Conservation (phyloP, 306 rosid genomes). For the Pyrus bretschneideri region DNA sequence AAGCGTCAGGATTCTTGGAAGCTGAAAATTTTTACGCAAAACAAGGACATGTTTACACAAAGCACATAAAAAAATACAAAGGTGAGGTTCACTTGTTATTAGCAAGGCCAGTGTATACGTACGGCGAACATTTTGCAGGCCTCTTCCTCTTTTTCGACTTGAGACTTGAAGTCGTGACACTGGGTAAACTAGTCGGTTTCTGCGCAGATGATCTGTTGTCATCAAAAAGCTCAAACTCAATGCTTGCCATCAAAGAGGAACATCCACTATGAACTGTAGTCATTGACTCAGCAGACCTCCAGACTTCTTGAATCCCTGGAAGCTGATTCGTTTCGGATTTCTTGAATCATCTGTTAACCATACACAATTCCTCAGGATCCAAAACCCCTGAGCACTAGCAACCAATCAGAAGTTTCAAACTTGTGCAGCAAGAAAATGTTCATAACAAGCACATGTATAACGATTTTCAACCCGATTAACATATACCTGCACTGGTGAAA, state of each 20-base stretch:
- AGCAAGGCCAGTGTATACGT: not conserved
- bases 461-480: not conserved
- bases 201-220: constrained; percentile 20
- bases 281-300: constrained; percentile 37
- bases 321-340: constrained; percentile 22
- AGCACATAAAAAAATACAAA: not conserved
- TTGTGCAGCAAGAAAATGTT: not conserved
- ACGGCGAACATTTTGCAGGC: constrained; percentile 15
- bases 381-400: constrained; percentile 37
- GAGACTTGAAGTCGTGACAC: constrained; percentile 6
- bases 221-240: constrained; percentile 49
- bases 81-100: not conserved
- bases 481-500: constrained; percentile 50
- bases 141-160: constrained; percentile 17
- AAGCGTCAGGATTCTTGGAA: constrained; percentile 11
- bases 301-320: constrained; percentile 24
- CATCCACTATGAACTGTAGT: constrained; percentile 21
- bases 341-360: constrained; percentile 41
- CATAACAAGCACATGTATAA: not conserved
- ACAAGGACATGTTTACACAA: not conserved
- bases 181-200: constrained; percentile 7
- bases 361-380: constrained; percentile 47
- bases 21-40: constrained; percentile 29
- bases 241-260: constrained; percentile 37
- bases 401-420: not conserved